phyloP scores from a whole-genome alignment of 1,139 yeast species.

The Protomyces inouyei region DNA sequence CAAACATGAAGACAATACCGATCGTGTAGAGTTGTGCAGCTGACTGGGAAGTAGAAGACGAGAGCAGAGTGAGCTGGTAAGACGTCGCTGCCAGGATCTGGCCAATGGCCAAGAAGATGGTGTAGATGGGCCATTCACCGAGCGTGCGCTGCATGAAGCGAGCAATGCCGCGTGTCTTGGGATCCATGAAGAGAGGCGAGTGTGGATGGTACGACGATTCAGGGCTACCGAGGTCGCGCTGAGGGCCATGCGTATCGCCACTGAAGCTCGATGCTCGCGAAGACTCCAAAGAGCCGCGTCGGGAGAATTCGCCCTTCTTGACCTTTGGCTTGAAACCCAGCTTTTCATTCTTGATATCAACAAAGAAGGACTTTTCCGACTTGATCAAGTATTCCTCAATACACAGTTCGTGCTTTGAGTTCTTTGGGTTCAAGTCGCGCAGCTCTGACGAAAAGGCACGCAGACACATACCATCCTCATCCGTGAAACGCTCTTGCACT shows the following conservation, averaged over 20 bases:
- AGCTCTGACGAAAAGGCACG: slow-evolving; percentile 24
- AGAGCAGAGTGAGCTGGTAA: slow-evolving; percentile 28
- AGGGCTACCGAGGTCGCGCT: slow-evolving; percentile 22
- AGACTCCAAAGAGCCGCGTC: slow-evolving; percentile 19
- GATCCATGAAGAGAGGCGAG: slow-evolving; percentile 3
- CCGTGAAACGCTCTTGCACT: slow-evolving; percentile 27
- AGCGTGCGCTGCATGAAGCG: slow-evolving; percentile 25
- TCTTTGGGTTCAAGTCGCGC: slow-evolving; percentile 26
- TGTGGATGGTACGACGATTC: slow-evolving; percentile 16
- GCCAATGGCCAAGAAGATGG: slow-evolving; percentile 28
- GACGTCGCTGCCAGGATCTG: slow-evolving; percentile 30
- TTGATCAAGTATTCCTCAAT: slow-evolving; percentile 28
- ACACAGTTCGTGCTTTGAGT: slow-evolving; percentile 28
- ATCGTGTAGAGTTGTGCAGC: slow-evolving; percentile 26
- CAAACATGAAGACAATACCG: slow-evolving; percentile 24
- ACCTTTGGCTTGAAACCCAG: slow-evolving; percentile 25
- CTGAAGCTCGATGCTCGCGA: slow-evolving; percentile 27
- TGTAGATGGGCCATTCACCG: slow-evolving; percentile 29
- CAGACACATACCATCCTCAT: slow-evolving; percentile 28
- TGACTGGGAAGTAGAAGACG: slow-evolving; percentile 25
- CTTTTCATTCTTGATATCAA: slow-evolving; percentile 18
- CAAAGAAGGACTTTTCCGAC: slow-evolving; percentile 27
- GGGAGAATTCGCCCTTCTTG: slow-evolving; percentile 23
- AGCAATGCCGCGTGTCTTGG: slow-evolving; percentile 13
- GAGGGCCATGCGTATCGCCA: slow-evolving; percentile 7